These are phyloP conservation scores for Serendipita sp. DNA, from an alignment of 768 basidiomycete species.

Conservation along the genomic window DNA sequence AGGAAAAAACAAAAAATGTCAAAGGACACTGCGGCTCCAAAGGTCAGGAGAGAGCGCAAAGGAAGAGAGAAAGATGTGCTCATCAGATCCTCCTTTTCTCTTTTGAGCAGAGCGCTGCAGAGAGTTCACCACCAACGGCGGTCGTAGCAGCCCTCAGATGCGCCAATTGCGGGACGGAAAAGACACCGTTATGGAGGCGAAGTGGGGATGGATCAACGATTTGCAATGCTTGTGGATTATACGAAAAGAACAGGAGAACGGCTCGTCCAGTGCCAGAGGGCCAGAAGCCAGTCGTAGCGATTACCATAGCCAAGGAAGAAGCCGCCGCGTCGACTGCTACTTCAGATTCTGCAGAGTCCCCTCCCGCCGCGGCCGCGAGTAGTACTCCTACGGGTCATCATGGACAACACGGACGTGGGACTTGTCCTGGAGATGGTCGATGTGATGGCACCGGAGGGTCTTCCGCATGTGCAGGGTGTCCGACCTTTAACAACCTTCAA, in stretches of 20 bases:
- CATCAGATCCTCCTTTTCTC: no score
- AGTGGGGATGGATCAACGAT: constrained; percentile 67
- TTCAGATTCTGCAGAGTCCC: constrained; percentile 18
- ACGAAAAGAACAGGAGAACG: neutral
- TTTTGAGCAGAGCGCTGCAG: no score
- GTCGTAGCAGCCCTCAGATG: constrained; percentile 8
- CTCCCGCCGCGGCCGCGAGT: constrained; percentile 13
- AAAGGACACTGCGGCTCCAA: no score
- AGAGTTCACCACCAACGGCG: neutral
- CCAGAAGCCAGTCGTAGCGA: neutral
- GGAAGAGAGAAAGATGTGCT: no score
- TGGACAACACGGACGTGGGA: constrained; percentile 26
- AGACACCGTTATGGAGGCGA: constrained; percentile 73
- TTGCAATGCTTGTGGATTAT: constrained; percentile 84
- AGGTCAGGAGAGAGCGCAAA: no score
- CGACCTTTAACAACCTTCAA: constrained; percentile 82
- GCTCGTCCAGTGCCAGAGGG: neutral
- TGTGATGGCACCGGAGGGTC: constrained; percentile 97
- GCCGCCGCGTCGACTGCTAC: constrained; percentile 12
- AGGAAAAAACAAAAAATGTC: no score
- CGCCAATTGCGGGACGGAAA: constrained; percentile 38
- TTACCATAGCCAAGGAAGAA: neutral
- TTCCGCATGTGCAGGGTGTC: constrained; percentile 84
- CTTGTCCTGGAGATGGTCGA: constrained; percentile 96
- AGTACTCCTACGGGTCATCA: constrained; percentile 9